Evolutionary conservation across 306 rosid species (phyloP), one percentile per base, ranked within the genome.

Genomic region (Begonia peltatifolia): DNA sequence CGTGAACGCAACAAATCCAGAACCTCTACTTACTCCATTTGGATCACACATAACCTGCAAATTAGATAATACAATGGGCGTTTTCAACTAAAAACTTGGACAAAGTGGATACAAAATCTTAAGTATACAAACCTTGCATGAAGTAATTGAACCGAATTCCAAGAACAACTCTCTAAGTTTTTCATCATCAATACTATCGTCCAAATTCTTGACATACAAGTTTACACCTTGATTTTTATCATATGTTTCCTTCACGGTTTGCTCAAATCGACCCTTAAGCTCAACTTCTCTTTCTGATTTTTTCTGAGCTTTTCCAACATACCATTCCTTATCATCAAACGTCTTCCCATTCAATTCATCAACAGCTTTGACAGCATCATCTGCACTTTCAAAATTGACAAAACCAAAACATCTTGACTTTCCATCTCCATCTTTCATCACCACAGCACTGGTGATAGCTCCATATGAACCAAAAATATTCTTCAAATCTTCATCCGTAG

Each of bases 401-500:
- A 13, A 49, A 16, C 53, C 53, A 49, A 49, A 49, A 14, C 53
- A 49, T 14, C 9, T 49, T 9, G 53, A 49, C 22, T 12, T 49
- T 8, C 53, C 53, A 14, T 49, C 53, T 12, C 16, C 53, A 49
- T 49, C 53, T 16, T 17, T 78, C 88, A 77, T 84, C 50, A 84
- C 76, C 12, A 72, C 78, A 63, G 62, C 70, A 67, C 73, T 59
- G 66, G 75, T 62, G 61, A 63, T 63, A 13, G 44, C 25, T 35
- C 70, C 74, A 47, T 57, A 59, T 56, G 63, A 58, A 41, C 53
- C 62, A 67, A 72, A 67, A 44, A 44, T 3, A 4, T 60, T 72
- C 58, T 58, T 67, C 73, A 81, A 56, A 8, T 76, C 87, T 11
- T 74, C 94, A 47, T 81, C 94, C 0, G 75, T 60, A 11, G 74